Evolutionary conservation across 371 early-diverging fungal genomes (phyloP).

Genomic region (Capniomyces stellatus): DNA sequence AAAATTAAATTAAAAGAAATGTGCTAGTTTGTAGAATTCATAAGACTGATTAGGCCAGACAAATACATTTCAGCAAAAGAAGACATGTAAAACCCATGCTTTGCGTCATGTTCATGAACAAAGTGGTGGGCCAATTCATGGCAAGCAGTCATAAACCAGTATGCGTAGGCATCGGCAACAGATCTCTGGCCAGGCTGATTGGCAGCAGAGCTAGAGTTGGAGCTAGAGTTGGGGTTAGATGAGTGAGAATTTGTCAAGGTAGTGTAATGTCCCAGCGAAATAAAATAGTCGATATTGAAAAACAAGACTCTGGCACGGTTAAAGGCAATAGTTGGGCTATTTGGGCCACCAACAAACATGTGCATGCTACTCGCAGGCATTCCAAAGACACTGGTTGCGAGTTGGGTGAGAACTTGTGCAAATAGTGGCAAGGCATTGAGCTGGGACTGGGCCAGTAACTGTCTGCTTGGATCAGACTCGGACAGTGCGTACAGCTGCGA

Average conservation of each 20-base stretch:
- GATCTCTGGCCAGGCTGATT: neutral
- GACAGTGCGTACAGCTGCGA: neutral
- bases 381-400: conserved; percentile 39
- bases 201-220: neutral
- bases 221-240: neutral
- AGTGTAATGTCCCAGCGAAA: conserved; percentile 38
- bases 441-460: neutral
- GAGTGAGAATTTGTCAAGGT: conserved; percentile 6
- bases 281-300: conserved; percentile 65
- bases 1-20: too few species aligned
- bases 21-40: too few species aligned
- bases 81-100: conserved; percentile 45
- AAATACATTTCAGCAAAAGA: conserved; percentile 58
- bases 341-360: conserved; percentile 46
- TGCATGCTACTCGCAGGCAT: conserved; percentile 35
- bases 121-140: conserved; percentile 85
- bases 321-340: conserved; percentile 59
- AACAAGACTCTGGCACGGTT: conserved; percentile 60
- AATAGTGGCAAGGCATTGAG: conserved; percentile 27
- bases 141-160: conserved; percentile 76
- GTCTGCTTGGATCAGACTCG: neutral
- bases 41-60: conserved; percentile 12
- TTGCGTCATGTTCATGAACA: conserved; percentile 16
- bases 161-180: conserved; percentile 12
- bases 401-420: conserved; percentile 27